Conservation (phyloP, 2,329 filamentous ascomycete genomes). For the Pseudogymnoascus sp. region DNA sequence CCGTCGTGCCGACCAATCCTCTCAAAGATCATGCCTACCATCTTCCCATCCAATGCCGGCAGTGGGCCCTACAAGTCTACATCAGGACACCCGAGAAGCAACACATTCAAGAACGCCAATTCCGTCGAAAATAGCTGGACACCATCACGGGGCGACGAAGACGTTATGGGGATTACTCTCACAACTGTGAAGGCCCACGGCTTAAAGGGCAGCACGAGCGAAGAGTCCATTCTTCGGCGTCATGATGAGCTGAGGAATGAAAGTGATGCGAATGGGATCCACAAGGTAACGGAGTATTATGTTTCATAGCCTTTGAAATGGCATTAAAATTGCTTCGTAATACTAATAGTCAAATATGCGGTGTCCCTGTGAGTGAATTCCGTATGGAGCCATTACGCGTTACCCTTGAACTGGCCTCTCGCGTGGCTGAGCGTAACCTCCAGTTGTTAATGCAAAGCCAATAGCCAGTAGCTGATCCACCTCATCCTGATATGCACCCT, state of each 20-base stretch:
- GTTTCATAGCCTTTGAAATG: neutral
- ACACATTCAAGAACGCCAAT: slow-evolving; percentile 11
- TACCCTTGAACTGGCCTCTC: too few relatives aligned
- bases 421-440: too few relatives aligned
- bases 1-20: slow-evolving; percentile 32
- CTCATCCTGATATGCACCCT: too few relatives aligned
- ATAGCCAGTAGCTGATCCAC: too few relatives aligned
- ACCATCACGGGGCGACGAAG: slow-evolving; percentile 8
- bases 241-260: neutral
- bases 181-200: neutral
- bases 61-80: neutral
- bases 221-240: slow-evolving; percentile 13
- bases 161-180: slow-evolving; percentile 5
- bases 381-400: too few relatives aligned
- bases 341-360: too few relatives aligned
- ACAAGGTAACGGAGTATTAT: neutral
- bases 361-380: too few relatives aligned
- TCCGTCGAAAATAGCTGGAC: slow-evolving; percentile 15
- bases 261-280: neutral
- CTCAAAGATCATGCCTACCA: slow-evolving; percentile 18
- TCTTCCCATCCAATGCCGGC: slow-evolving; percentile 16
- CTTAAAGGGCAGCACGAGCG: slow-evolving; percentile 10
- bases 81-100: neutral
- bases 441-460: too few relatives aligned
- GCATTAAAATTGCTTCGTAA: neutral